Evolutionary conservation across 768 basidiomycete species (phyloP), one percentile per base, ranked within the genome.

Genomic region (Piloderma croceum): DNA sequence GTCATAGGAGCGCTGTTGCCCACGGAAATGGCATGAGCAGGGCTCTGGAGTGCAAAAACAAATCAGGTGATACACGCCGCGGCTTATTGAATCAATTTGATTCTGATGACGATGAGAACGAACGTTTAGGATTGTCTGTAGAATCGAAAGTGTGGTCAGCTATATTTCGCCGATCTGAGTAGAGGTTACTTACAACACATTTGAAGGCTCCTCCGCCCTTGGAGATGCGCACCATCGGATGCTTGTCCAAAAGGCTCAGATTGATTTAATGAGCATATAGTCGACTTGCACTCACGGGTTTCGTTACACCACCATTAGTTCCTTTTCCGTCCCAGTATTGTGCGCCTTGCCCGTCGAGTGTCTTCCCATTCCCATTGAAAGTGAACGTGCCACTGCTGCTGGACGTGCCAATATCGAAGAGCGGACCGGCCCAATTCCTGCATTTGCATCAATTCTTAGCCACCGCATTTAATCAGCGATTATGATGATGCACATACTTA

Each of bases 161-260:
- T 10, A 52, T 31, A 19, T 36, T 45, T 7, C 51, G 48, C 11
- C 37, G 45, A 1, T 48, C 47, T 5, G 48, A 52, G 32, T 52
- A 49, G 11, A 37, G n/a, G n/a, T n/a, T 23, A 5, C 49, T 17
- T 24, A 46, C 45, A 24, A 52, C n/a, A 21, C 50, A 50, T 5
- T 44, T 39, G 23, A 52, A 52, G 6, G 36, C 40, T 7, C 51
- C 51, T n/a, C 51, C 51, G 36, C 46, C 46, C 39, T 52, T 50
- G 10, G 27, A 29, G 42, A 52, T 47, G 9, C 45, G 45, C n/a
- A 52, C 38, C 48, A 52, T 50, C 3, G 51, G 51, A 15, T 44
- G 27, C 27, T 29, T 9, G 27, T 29, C 9, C 10, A 9, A 29
- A 15, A 29, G 27, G 15, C 15, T 29, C 27, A 29, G 27, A 9